Base-by-base conservation (phyloP, 768 basidiomycete genomes). In the Serpula lacrymans region DNA sequence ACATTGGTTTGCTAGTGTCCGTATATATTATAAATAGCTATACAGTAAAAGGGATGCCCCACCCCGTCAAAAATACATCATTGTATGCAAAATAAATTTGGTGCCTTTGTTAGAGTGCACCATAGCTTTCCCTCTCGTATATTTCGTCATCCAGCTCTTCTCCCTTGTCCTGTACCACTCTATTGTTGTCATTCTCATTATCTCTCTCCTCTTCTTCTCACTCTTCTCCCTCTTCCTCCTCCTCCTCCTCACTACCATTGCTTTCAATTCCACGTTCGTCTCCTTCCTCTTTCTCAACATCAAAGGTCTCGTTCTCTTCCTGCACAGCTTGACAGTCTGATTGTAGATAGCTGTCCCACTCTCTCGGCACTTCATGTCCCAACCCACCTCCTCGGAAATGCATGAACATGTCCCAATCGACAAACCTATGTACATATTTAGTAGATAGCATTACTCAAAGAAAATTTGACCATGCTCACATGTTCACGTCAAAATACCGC, bases 321-420 rank as follows among this genome's bases (percentile, higher is more conserved):
- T 35, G 13, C 13, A 20, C 1, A 3, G 34, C 13, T 23, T 37
- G 20, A 34, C 31, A 3, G 21, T 43, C 37, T 12, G 10, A 8
- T n/a, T 32, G 27, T n/a, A 37, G 12, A 4, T 37, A 10, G 1
- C 21, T 22, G 1, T 50, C 48, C 52, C 42, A 53, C 1, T 52
- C 41, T 1, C 31, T 34, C 0, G 47, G 51, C 0, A 37, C 34
- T 18, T 35, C 49, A 33, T 69, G 67, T 0, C 67, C 61, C 9
- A 68, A 42, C 0, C 62, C 58, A 0, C 59, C 54, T 0, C 63
- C 65, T 2, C 37, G 34, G 10, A 52, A 59, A 0, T 51, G 37
- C 58, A 66, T 60, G 13, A 58, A 43, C 44, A 60, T 55, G 32
- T 66, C 60, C 5, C 61, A 37, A 42, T 70, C 68, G 9, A 63